Evolutionary conservation across 495 filamentous ascomycete species (phyloP).

Genomic region (Stereocaulon alpinum): DNA sequence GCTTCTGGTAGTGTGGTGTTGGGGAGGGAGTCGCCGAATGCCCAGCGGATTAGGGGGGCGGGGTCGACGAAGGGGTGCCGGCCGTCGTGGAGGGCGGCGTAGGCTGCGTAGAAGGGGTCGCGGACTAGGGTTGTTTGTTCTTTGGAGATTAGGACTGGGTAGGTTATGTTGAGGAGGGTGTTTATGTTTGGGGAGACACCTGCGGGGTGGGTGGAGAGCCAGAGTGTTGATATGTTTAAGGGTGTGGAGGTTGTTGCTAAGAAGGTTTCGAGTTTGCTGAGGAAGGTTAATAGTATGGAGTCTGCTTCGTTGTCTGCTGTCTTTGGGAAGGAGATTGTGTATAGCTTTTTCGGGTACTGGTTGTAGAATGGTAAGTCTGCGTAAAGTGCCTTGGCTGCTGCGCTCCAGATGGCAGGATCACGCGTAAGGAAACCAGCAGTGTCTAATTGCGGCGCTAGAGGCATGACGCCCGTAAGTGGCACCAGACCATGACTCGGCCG

Average conservation of each 20-base stretch:
- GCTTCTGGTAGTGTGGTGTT: constrained; percentile 25
- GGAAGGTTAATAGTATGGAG: constrained; percentile 29
- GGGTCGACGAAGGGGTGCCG: constrained; percentile 46
- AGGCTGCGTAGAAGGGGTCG: constrained; percentile 43
- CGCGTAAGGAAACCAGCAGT: constrained; percentile 34
- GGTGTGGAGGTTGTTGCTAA: constrained; percentile 27
- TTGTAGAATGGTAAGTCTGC: constrained; percentile 33
- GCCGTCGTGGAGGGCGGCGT: constrained; percentile 36
- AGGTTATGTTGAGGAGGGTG: constrained; percentile 35
- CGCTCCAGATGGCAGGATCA: constrained; percentile 37
- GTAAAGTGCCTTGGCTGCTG: constrained; percentile 37
- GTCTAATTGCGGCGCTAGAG: constrained; percentile 36
- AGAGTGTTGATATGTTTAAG: constrained; percentile 31
- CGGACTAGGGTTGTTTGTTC: constrained; percentile 40
- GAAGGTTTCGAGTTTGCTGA: constrained; percentile 34
- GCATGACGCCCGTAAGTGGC: constrained; percentile 33
- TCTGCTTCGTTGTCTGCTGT: constrained; percentile 24
- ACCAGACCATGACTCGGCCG: constrained; percentile 40
- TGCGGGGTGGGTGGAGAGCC: constrained; percentile 32
- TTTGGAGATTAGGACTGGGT: constrained; percentile 40
- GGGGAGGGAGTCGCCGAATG: constrained; percentile 38
- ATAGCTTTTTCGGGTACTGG: constrained; percentile 37
- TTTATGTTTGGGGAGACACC: constrained; percentile 21
- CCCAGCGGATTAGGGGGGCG: constrained; percentile 45
- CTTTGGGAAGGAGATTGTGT: constrained; percentile 30